These are phyloP conservation scores for Elsinoe ampelina DNA, from an alignment of 2,329 filamentous ascomycete genomes.

Conservation along the genomic window DNA sequence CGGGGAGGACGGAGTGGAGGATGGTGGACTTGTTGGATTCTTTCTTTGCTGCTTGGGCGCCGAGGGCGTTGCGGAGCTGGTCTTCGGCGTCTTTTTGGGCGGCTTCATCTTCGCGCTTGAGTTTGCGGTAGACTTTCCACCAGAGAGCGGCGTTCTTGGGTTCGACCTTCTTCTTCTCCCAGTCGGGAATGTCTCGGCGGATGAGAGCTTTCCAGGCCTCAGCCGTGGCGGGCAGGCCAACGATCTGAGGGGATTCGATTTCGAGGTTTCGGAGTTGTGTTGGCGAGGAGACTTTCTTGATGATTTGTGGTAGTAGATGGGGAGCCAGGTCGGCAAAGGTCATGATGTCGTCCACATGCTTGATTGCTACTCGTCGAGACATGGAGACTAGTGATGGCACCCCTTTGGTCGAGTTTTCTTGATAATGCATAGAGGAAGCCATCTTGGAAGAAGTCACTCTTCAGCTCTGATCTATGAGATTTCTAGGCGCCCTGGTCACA, in stretches of 20 bases:
- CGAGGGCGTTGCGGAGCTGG: constrained; percentile 44
- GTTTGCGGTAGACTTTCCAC: constrained; percentile 61
- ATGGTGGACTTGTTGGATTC: constrained; percentile 42
- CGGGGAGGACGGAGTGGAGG: constrained; percentile 19
- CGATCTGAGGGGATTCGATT: constrained; percentile 64
- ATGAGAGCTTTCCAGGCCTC: constrained; percentile 77
- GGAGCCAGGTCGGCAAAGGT: constrained; percentile 67
- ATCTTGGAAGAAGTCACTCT: background rate
- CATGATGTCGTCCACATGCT: constrained; percentile 42
- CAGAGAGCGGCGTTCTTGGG: constrained; percentile 61
- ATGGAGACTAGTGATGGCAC: constrained; percentile 29
- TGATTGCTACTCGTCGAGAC: constrained; percentile 32
- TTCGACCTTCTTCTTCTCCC: constrained; percentile 52
- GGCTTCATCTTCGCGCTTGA: constrained; percentile 32
- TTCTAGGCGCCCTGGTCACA: background rate
- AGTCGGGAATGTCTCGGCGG: constrained; percentile 62
- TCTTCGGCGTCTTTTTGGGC: constrained; percentile 27
- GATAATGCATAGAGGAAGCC: background rate
- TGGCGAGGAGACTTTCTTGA: constrained; percentile 62
- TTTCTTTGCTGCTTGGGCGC: constrained; percentile 48
- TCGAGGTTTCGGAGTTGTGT: constrained; percentile 66
- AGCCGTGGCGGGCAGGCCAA: constrained; percentile 46
- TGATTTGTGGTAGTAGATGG: constrained; percentile 54
- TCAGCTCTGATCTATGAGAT: background rate
- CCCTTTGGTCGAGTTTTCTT: background rate